These are phyloP conservation scores for Coelomomyces lativittatus DNA, from an alignment of 371 early-diverging fungal species.

Conservation along the genomic window DNA sequence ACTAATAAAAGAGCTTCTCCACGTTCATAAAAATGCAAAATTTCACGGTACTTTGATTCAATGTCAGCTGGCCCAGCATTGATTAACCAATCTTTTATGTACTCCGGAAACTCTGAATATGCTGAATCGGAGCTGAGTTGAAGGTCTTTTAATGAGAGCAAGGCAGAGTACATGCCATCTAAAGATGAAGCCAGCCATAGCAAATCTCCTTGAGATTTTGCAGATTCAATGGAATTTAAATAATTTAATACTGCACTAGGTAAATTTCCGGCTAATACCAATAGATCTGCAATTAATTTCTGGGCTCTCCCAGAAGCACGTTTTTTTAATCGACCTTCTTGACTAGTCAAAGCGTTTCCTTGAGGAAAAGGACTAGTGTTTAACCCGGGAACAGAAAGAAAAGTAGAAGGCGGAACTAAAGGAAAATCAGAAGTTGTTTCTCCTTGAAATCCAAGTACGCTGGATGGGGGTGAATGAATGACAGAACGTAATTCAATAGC, in stretches of 20 bases:
- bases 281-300: slow-evolving; percentile 59
- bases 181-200: slow-evolving; percentile 62
- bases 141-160: slow-evolving; percentile 40
- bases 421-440: slow-evolving; percentile 5
- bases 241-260: slow-evolving; percentile 56
- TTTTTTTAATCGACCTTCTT: slow-evolving; percentile 16
- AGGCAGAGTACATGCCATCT: slow-evolving; percentile 50
- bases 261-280: slow-evolving; percentile 52
- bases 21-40: slow-evolving; percentile 15
- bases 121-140: slow-evolving; percentile 7
- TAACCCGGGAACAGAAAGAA: slow-evolving; percentile 8
- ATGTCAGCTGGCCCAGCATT: not conserved
- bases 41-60: slow-evolving; percentile 11
- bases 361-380: slow-evolving; percentile 5
- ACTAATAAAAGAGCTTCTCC: slow-evolving; percentile 3
- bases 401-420: slow-evolving; percentile 3
- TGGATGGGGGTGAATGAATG: not conserved
- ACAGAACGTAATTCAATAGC: slow-evolving; percentile 13
- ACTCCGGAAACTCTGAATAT: slow-evolving; percentile 4
- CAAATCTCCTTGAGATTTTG: slow-evolving; percentile 46
- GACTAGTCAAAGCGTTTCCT: not conserved
- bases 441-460: slow-evolving; percentile 7
- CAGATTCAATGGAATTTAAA: slow-evolving; percentile 44
- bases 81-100: slow-evolving; percentile 1
- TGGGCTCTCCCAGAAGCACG: slow-evolving; percentile 54